Percentiles rank a stretch among this genome's conserved stretches.
Evolutionary conservation across 768 basidiomycete species (phyloP).

Genomic region (Rhizopogon vulgaris): DNA sequence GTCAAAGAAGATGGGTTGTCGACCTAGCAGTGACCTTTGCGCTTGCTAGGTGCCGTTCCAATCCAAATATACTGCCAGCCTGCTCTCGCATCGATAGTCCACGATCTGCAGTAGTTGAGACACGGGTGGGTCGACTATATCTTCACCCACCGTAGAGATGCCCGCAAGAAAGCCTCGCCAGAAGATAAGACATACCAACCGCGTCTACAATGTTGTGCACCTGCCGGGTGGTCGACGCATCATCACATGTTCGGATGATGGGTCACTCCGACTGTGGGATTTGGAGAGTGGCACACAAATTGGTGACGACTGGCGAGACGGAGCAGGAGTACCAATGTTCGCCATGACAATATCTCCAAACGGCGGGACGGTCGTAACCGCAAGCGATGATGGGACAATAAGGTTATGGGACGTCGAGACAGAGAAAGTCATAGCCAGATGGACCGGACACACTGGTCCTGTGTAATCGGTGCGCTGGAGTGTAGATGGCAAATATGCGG

Average conservation of each 20-base stretch:
- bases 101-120: too few species aligned
- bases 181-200: background rate
- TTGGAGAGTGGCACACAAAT: background rate
- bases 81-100: too few species aligned
- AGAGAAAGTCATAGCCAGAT: background rate
- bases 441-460: background rate
- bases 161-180: background rate
- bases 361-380: background rate
- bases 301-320: background rate
- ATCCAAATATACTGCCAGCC: too few species aligned
- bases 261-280: background rate
- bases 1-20: too few species aligned
- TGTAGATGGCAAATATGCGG: background rate
- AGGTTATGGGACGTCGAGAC: background rate
- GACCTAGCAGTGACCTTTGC: too few species aligned
- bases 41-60: too few species aligned
- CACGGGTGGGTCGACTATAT: too few species aligned
- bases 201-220: background rate
- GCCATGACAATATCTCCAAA: background rate
- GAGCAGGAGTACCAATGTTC: background rate
- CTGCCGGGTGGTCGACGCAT: background rate
- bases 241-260: background rate
- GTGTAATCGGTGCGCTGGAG: background rate
- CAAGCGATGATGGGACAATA: background rate
- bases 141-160: background rate